phyloP scores from a whole-genome alignment of 2,329 filamentous ascomycete species.

The Ascochyta viciae-villosae region DNA sequence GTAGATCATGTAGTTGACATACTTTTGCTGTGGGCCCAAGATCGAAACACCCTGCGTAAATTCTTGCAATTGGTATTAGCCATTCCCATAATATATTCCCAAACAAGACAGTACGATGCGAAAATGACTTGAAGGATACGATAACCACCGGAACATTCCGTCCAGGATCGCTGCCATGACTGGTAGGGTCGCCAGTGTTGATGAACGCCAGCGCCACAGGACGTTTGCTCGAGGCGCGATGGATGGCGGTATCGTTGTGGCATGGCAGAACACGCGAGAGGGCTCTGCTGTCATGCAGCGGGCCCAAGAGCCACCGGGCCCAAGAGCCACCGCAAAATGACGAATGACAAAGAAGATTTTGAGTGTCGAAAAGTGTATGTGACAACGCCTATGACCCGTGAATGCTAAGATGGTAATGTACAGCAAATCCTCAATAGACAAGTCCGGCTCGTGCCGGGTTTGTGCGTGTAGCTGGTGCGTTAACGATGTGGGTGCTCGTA shows the following conservation, averaged over 20 bases:
- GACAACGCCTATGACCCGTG: constrained; percentile 15
- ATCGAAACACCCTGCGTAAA: constrained; percentile 15
- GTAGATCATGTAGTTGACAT: constrained; percentile 14
- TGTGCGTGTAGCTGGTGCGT: not conserved
- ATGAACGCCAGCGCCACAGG: not conserved
- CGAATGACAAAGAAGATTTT: not conserved
- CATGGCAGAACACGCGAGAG: constrained; percentile 4
- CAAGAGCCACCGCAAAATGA: not conserved
- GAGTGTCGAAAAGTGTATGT: constrained; percentile 14
- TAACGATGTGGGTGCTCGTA: constrained; percentile 48
- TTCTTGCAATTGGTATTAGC: constrained; percentile 11
- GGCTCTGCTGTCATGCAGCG: constrained; percentile 4
- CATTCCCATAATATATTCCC: constrained; percentile 9
- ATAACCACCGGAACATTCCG: not conserved
- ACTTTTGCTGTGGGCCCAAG: constrained; percentile 18
- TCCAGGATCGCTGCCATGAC: not conserved
- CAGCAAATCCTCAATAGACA: constrained; percentile 7
- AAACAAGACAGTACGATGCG: constrained; percentile 6
- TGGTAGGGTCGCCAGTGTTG: not conserved
- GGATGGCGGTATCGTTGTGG: not conserved
- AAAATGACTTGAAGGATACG: not conserved
- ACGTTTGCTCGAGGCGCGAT: not conserved
- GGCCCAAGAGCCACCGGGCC: not conserved
- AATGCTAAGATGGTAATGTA: constrained; percentile 19
- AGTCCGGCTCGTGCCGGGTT: not conserved